Percentiles rank a stretch among this genome's conserved stretches.
Conservation (phyloP, 495 filamentous ascomycete species). For the Penicillium ucsense region DNA sequence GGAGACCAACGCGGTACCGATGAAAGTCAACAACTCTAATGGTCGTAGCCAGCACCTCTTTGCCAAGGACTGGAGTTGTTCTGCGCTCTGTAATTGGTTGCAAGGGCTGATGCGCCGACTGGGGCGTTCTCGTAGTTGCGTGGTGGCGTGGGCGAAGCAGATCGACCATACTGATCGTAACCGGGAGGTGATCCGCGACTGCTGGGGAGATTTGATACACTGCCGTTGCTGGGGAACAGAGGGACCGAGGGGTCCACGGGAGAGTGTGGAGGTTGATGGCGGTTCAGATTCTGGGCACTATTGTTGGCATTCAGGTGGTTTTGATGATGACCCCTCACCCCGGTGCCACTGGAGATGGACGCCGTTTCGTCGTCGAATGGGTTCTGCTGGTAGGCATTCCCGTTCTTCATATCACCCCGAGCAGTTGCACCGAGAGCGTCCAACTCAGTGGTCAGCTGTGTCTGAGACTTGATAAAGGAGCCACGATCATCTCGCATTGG, state of each 20-base stretch:
- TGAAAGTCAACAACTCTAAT: slow-evolving; percentile 23
- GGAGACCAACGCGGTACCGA: slow-evolving; percentile 9
- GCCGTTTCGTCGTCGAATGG: slow-evolving; percentile 74
- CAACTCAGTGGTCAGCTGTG: slow-evolving; percentile 79
- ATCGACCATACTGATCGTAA: slow-evolving; percentile 24
- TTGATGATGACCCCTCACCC: slow-evolving; percentile 22
- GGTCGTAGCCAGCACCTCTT: slow-evolving; percentile 56
- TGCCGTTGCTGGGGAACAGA: slow-evolving; percentile 46
- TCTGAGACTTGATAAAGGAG: slow-evolving; percentile 96
- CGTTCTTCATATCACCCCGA: slow-evolving; percentile 68
- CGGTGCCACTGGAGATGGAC: slow-evolving; percentile 47
- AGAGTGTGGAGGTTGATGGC: slow-evolving; percentile 29
- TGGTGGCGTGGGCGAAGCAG: slow-evolving; percentile 24
- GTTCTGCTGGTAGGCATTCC: slow-evolving; percentile 50
- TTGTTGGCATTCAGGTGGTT: slow-evolving; percentile 19
- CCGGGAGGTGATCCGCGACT: slow-evolving; percentile 26
- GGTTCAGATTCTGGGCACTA: slow-evolving; percentile 1
- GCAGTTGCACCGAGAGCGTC: slow-evolving; percentile 91
- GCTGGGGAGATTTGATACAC: slow-evolving; percentile 10
- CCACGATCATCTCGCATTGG: slow-evolving; percentile 94
- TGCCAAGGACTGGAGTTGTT: slow-evolving; percentile 58
- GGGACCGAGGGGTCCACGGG: slow-evolving; percentile 57
- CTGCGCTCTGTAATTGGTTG: slow-evolving; percentile 34
- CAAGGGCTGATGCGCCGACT: slow-evolving; percentile 17
- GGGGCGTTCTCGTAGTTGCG: slow-evolving; percentile 26